Evolutionary conservation across 1,284 basidiomycete species (phyloP).

Genomic region (Cerrena zonata): DNA sequence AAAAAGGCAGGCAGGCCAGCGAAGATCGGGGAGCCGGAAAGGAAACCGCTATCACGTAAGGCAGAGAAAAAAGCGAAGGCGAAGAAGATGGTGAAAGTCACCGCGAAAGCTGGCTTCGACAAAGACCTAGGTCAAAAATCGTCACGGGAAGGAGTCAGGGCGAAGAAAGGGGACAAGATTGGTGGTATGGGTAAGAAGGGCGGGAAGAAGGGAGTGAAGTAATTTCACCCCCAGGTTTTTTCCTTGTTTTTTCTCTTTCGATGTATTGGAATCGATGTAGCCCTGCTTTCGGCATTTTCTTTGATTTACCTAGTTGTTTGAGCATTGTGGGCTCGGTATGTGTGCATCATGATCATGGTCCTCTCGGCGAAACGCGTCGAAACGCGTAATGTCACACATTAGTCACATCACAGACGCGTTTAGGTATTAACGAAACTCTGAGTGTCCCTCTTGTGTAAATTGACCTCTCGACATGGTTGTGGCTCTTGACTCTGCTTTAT

Average conservation of each 20-base stretch:
- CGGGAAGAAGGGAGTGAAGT: slow-evolving; percentile 25
- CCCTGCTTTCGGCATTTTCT: background rate
- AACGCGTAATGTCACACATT: background rate
- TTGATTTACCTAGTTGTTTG: too few species aligned
- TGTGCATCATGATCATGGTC: too few species aligned
- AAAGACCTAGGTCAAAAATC: slow-evolving; percentile 29
- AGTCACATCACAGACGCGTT: background rate
- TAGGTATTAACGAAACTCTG: too few species aligned
- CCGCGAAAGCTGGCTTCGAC: slow-evolving; percentile 24
- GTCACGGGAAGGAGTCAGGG: slow-evolving; percentile 31
- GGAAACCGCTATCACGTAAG: slow-evolving; percentile 19
- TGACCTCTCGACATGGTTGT: too few species aligned
- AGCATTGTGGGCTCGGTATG: too few species aligned
- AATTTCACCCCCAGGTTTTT: background rate
- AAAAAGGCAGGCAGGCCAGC: slow-evolving; percentile 69
- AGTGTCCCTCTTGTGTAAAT: too few species aligned
- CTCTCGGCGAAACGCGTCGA: too few species aligned
- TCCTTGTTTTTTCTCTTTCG: background rate
- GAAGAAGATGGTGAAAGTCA: slow-evolving; percentile 11
- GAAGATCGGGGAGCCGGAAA: slow-evolving; percentile 42
- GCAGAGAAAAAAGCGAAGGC: slow-evolving; percentile 17
- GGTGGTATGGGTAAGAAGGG: slow-evolving; percentile 49
- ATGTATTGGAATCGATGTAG: background rate
- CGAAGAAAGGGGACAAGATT: slow-evolving; percentile 33
- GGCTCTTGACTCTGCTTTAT: too few species aligned